Base-by-base conservation (phyloP, 2,329 filamentous ascomycete genomes). In the Rhinocladiella mackenziei region DNA sequence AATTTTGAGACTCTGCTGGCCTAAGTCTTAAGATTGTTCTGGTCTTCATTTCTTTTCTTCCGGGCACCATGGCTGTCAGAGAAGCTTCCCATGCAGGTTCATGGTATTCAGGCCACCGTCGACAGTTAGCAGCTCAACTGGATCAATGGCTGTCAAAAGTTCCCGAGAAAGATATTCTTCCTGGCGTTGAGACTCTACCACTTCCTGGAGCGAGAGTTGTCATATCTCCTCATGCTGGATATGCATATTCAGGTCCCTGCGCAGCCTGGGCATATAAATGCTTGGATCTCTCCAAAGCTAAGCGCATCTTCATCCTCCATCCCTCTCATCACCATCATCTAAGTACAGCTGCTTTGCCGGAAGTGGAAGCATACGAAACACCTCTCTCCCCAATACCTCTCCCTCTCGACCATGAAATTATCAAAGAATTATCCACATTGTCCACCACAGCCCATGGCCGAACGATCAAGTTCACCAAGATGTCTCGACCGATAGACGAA, bases 141-240 rank as follows among this genome's bases (percentile, higher is more conserved):
- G 80, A 92, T 45, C 65, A 67, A 37, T 95, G 81, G 75, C 75
- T 97, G n/a, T 70, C 69, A 26, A 69, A 76, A 26, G 89, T 95
- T 5, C 84, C 86, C 2, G 64, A 72, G 36, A 73, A 75, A 1
- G 68, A 92, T 29, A 35, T 54, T 4, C 20, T 51, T 4, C 73
- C 83, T 22, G 80, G 76, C 32, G 71, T 81, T 45, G 77, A 77
- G 10, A 63, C 68, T 4, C 59, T 94, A 45, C 92, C 91, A 2
- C 71, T 89, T 1, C 64, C 80, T 1, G 81, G 82, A 22, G 89
- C 89, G 4, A 79, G 88, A 64, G 74, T 92, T 10, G 83, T 98
- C 43, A 96, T 98, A 62, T 89, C 89, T 50, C 92, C 92, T 49
- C 92, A 98, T 65, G 92, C 92, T 48, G 92, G 92, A 50, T 98